Evolutionary conservation across 805 yeast genomes (phyloP).

Genomic region (Nakazawaea ishiwadae): DNA sequence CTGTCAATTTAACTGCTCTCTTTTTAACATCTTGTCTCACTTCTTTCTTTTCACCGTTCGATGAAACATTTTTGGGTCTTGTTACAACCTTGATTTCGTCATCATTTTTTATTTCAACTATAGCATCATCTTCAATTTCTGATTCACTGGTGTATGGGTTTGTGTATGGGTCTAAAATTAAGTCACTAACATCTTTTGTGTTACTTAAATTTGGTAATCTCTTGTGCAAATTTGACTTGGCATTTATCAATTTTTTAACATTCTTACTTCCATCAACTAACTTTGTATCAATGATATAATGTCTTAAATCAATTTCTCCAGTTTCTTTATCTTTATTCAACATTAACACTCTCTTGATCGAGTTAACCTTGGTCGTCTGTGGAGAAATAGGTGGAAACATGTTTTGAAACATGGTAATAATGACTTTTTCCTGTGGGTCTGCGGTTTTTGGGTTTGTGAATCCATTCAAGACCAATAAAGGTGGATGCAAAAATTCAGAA

Average conservation of each 20-base stretch:
- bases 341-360: slow-evolving; percentile 82
- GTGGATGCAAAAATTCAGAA: slow-evolving; percentile 69
- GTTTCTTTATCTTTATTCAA: slow-evolving; percentile 68
- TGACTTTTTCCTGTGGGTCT: slow-evolving; percentile 68
- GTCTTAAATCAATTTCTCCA: slow-evolving; percentile 79
- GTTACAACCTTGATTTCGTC: slow-evolving; percentile 19
- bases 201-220: slow-evolving; percentile 64
- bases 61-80: slow-evolving; percentile 16
- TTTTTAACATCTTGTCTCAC: slow-evolving; percentile 36
- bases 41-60: slow-evolving; percentile 13
- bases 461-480: slow-evolving; percentile 90
- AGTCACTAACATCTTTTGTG: slow-evolving; percentile 75
- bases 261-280: slow-evolving; percentile 73
- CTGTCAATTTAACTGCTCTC: slow-evolving; percentile 87
- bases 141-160: slow-evolving; percentile 84
- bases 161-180: slow-evolving; percentile 78
- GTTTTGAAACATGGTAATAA: slow-evolving; percentile 89
- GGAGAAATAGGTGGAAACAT: slow-evolving; percentile 95
- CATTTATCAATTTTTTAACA: slow-evolving; percentile 63
- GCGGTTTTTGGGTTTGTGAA: slow-evolving; percentile 65
- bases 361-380: slow-evolving; percentile 63
- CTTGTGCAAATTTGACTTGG: slow-evolving; percentile 56
- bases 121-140: slow-evolving; percentile 88
- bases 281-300: slow-evolving; percentile 83
- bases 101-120: slow-evolving; percentile 51